Evolutionary conservation across 148 eudicot species (phyloP).

Genomic region (Silene latifolia): DNA sequence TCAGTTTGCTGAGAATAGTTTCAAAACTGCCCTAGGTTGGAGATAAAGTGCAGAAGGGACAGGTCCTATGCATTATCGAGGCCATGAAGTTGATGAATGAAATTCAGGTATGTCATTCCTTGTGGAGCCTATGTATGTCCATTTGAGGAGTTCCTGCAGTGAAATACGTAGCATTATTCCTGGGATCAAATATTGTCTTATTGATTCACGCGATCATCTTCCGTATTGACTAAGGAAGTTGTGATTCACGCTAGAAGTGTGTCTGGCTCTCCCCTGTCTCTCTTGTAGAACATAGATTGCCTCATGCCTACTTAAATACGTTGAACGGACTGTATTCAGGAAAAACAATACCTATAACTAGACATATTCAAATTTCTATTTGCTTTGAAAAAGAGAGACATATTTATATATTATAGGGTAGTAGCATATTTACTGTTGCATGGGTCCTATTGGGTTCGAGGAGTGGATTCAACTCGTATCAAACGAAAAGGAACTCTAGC

Average conservation of each 20-base stretch:
- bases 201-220: not conserved
- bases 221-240: not conserved
- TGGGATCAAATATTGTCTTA: not conserved
- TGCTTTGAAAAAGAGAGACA: not conserved
- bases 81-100: slow-evolving; percentile 95
- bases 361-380: no score
- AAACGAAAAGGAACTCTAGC: not conserved
- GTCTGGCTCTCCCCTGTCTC: not conserved
- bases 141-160: not conserved
- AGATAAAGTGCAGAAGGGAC: slow-evolving; percentile 79
- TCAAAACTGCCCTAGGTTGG: slow-evolving; percentile 45
- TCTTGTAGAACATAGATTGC: not conserved
- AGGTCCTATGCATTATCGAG: slow-evolving; percentile 72
- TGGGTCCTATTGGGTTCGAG: not conserved
- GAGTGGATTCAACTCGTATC: not conserved
- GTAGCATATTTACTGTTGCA: not conserved
- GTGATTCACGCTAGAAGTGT: not conserved
- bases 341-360: no score
- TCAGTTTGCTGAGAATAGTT: not conserved
- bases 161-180: not conserved
- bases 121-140: not conserved
- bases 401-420: not conserved
- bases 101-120: slow-evolving; percentile 51
- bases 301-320: not conserved
- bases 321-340: no score